Evolutionary conservation across 2,329 filamentous ascomycete species (phyloP), one percentile per base, ranked within the genome.

Genomic region (Lecanicillium sp.): DNA sequence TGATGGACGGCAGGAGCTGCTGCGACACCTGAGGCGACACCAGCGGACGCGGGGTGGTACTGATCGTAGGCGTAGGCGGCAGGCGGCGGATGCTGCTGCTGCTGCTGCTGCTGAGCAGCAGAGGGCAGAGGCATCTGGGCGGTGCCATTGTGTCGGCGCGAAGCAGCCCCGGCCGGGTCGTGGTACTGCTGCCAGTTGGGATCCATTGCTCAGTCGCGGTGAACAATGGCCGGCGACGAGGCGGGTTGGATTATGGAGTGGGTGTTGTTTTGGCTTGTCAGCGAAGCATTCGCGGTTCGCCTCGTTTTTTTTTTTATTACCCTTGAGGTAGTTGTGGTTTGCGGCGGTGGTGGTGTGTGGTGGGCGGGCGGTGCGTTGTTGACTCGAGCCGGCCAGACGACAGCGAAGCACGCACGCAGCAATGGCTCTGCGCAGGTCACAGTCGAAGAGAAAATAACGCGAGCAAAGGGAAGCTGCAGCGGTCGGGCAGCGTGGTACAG

Each of bases 1-100:
- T 44, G 47, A 14, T 44, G 47, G 27, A 44, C 41, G 27, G 47
- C 39, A 44, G 47, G 47, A 27, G 40, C 66, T 71, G 69, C 52
- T 68, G 62, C 55, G 59, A 69, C 55, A 65, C 64, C 55, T 60
- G 60, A 53, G 52, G 60, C 56, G 50, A 56, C 56, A 53, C 53
- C 53, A 49, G 56, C 55, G 52, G 57, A 51, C 48, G 58, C 60
- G 52, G 59, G 67, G 62, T 83, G 80, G 63, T 84, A 86, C 60
- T 81, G 74, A 57, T 86, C 81, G 65, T 86, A 86, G 56, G 81
- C 81, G 67, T 80, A 86, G 61, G 73, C 74, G 55, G 74, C 71
- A 41, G 79, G 75, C 51, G 78, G 39, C 44, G 43, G 55, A 49
- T 56, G 54, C 45, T 54, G 58, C 35, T 52, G 52, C 62, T 75